These are phyloP conservation scores for Karstenula rhodostoma DNA, from an alignment of 2,329 filamentous ascomycete genomes.

Conservation along the genomic window DNA sequence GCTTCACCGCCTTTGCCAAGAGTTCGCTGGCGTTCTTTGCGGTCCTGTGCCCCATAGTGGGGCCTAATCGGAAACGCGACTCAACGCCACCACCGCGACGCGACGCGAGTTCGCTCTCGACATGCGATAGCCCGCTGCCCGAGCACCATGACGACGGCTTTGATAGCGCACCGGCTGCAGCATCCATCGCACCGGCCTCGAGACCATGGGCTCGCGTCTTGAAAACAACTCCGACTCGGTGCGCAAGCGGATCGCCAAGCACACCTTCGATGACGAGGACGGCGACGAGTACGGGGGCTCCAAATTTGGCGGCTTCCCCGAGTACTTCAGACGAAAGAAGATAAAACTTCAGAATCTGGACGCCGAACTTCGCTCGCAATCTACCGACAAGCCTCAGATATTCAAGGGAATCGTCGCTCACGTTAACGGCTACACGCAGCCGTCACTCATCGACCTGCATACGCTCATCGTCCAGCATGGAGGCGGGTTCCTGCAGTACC, in stretches of 20 bases:
- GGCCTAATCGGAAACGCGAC: slow-evolving; percentile 20
- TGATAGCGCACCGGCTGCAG: slow-evolving; percentile 24
- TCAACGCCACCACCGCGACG: slow-evolving; percentile 24
- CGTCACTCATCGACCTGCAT: slow-evolving; percentile 88
- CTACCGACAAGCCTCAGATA: slow-evolving; percentile 77
- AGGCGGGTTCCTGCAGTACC: slow-evolving; percentile 92
- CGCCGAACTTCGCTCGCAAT: slow-evolving; percentile 75
- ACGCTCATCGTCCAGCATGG: slow-evolving; percentile 88
- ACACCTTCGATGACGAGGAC: slow-evolving; percentile 80
- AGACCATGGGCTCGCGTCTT: slow-evolving; percentile 68
- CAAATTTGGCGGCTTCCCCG: slow-evolving; percentile 84
- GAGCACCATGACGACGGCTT: slow-evolving; percentile 38
- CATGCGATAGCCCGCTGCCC: slow-evolving; percentile 19
- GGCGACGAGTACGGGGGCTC: slow-evolving; percentile 93
- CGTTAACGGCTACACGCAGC: slow-evolving; percentile 95
- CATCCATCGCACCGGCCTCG: slow-evolving; percentile 18
- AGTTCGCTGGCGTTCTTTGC: too few species aligned
- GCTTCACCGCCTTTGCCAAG: too few species aligned
- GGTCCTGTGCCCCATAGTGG: too few species aligned
- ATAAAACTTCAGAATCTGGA: slow-evolving; percentile 97
- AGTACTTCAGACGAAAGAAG: slow-evolving; percentile 96
- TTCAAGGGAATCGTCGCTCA: slow-evolving; percentile 92
- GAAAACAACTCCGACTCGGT: slow-evolving; percentile 66
- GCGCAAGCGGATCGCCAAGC: slow-evolving; percentile 70
- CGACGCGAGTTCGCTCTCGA: slow-evolving; percentile 19